phyloP scores from a whole-genome alignment of 768 basidiomycete genomes.

The Pulveroboletus sp. region DNA sequence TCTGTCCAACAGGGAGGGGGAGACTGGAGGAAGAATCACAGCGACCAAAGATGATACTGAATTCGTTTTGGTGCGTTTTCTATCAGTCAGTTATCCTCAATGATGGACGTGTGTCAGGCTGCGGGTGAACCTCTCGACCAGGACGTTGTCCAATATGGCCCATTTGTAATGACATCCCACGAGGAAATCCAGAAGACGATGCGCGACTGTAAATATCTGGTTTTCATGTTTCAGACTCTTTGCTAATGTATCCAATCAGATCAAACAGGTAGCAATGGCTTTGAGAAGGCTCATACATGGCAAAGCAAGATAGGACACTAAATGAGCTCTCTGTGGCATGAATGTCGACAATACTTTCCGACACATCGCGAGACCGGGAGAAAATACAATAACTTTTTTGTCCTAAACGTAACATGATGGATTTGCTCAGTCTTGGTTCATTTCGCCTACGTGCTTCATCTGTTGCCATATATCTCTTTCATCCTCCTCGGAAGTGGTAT shows the following conservation, averaged over 20 bases:
- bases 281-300: conserved; percentile 88
- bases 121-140: conserved; percentile 90
- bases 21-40: conserved; percentile 68
- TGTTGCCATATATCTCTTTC: conserved; percentile 68
- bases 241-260: conserved; percentile 39
- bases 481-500: conserved; percentile 26
- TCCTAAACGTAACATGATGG: background rate
- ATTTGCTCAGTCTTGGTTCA: conserved; percentile 26
- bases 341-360: too few species aligned
- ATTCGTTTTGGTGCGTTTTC: conserved; percentile 58
- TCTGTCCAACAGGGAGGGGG: conserved; percentile 53
- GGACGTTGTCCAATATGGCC: conserved; percentile 81
- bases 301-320: conserved; percentile 67
- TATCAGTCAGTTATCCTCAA: background rate
- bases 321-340: background rate
- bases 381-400: background rate
- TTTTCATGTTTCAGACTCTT: background rate
- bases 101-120: conserved; percentile 39
- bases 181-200: conserved; percentile 82
- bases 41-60: conserved; percentile 62
- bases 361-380: background rate
- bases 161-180: conserved; percentile 80
- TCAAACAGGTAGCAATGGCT: conserved; percentile 76
- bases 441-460: conserved; percentile 52
- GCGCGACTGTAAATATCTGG: conserved; percentile 58